phyloP scores from a whole-genome alignment of 2,329 filamentous ascomycete species.

The Microcyclospora tardicrescens region DNA sequence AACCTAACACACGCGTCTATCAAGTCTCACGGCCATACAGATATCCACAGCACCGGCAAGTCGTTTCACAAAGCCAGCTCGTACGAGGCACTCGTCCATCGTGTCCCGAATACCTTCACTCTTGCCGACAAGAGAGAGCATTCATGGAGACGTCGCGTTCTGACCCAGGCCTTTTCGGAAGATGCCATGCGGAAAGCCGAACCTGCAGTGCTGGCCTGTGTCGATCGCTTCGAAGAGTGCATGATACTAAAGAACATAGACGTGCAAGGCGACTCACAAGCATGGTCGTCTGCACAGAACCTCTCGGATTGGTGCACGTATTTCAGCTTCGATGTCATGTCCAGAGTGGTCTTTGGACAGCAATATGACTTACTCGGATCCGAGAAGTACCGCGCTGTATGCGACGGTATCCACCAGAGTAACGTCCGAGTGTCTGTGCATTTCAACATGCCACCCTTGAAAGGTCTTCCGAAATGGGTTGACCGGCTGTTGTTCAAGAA shows the following conservation, averaged over 20 bases:
- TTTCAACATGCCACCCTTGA: too few relatives aligned
- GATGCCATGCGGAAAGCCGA: constrained; percentile 34
- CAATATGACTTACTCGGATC: too few relatives aligned
- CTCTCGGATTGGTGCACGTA: constrained; percentile 32
- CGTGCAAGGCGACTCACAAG: constrained; percentile 3
- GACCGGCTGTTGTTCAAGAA: too few relatives aligned
- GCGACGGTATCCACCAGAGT: too few relatives aligned
- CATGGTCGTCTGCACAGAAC: constrained; percentile 31
- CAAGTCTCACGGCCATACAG: too few relatives aligned
- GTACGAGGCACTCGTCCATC: constrained; percentile 38
- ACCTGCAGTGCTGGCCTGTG: constrained; percentile 31
- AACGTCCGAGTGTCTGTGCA: too few relatives aligned
- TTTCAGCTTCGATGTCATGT: constrained; percentile 34
- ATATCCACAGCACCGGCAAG: constrained; percentile 36
- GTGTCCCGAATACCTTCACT: constrained; percentile 34
- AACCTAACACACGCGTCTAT: too few relatives aligned
- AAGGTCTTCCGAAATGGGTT: too few relatives aligned
- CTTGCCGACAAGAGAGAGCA: constrained; percentile 33
- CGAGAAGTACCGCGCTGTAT: too few relatives aligned
- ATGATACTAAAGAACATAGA: too few relatives aligned
- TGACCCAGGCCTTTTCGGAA: constrained; percentile 36
- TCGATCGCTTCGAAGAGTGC: constrained; percentile 28
- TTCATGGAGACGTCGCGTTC: constrained; percentile 33
- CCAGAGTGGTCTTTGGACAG: constrained; percentile 27
- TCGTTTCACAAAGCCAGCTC: constrained; percentile 38